These are phyloP conservation scores for Tylopilus plumbeoviolaceoides DNA, from an alignment of 768 basidiomycete genomes.

Conservation along the genomic window DNA sequence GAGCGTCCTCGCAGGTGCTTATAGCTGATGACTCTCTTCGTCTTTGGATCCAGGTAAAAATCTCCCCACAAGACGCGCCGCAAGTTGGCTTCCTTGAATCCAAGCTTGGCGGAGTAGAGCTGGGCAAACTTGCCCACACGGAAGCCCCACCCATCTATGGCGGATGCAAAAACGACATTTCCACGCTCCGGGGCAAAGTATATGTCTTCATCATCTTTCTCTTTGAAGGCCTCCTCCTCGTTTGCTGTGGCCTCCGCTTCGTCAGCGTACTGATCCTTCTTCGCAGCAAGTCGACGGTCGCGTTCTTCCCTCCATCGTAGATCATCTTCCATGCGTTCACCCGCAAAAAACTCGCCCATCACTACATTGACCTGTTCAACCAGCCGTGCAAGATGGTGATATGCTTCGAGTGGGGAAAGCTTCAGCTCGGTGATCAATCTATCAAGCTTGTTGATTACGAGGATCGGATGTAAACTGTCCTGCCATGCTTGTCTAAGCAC, in stretches of 20 bases:
- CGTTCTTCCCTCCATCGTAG: constrained; percentile 90
- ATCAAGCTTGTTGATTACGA: constrained; percentile 97
- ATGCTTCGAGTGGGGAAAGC: constrained; percentile 85
- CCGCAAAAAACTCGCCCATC: constrained; percentile 94
- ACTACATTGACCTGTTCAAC: constrained; percentile 98
- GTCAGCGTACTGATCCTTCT: constrained; percentile 67
- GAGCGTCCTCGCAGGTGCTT: constrained; percentile 85
- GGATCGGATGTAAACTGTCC: constrained; percentile 82
- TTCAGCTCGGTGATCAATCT: constrained; percentile 91
- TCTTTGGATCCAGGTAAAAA: constrained; percentile 94
- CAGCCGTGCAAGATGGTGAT: constrained; percentile 88
- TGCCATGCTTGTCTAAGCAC: constrained; percentile 94
- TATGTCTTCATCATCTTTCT: constrained; percentile 96
- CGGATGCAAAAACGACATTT: constrained; percentile 94
- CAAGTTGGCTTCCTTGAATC: constrained; percentile 84
- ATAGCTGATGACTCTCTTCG: constrained; percentile 85
- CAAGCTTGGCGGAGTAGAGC: constrained; percentile 85
- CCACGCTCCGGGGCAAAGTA: constrained; percentile 96
- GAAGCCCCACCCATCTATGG: constrained; percentile 98
- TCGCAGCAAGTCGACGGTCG: constrained; percentile 72
- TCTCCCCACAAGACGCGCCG: constrained; percentile 94
- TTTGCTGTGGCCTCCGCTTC: constrained; percentile 58
- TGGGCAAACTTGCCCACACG: constrained; percentile 90
- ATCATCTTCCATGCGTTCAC: constrained; percentile 96
- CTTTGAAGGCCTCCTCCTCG: constrained; percentile 71